These are phyloP conservation scores for Xylariaceae sp. DNA, from an alignment of 2,329 filamentous ascomycete genomes.

Conservation along the genomic window DNA sequence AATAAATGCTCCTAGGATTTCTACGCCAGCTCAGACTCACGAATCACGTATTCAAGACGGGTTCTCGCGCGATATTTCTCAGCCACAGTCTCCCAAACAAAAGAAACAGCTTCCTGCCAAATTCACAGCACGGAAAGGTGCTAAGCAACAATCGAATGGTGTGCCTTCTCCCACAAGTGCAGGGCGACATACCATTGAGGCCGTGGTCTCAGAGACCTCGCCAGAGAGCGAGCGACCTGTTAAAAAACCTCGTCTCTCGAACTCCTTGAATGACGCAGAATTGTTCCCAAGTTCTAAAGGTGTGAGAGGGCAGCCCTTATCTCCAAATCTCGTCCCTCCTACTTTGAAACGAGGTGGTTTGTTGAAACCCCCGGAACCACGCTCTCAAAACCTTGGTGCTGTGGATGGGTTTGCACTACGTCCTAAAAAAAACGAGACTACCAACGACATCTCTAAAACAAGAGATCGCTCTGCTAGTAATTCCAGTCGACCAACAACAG, in stretches of 20 bases:
- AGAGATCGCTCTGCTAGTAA: conserved; percentile 4
- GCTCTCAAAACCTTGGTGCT: conserved; percentile 17
- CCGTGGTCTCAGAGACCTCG: conserved; percentile 4
- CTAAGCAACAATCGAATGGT: conserved; percentile 9
- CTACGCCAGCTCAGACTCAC: not conserved
- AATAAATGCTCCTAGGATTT: not conserved
- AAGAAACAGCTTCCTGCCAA: conserved; percentile 26
- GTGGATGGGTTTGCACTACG: conserved; percentile 27
- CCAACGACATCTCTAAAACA: not conserved
- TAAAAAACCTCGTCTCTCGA: conserved; percentile 20
- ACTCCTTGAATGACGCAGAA: conserved; percentile 11
- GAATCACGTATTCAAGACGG: not conserved
- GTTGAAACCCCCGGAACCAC: conserved; percentile 6
- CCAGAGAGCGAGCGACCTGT: conserved; percentile 13
- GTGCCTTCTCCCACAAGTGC: conserved; percentile 2
- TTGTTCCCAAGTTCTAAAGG: conserved; percentile 6
- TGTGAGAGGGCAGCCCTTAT: conserved; percentile 3
- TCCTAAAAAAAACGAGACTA: conserved; percentile 19
- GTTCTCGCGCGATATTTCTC: not conserved
- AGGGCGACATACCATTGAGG: conserved; percentile 10
- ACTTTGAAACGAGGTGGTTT: conserved; percentile 13
- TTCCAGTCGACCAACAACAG: conserved; percentile 5
- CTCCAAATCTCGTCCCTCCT: conserved; percentile 12
- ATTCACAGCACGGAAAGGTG: conserved; percentile 25
- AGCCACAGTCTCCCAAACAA: too few relatives aligned